Evolutionary conservation across 208 protist genomes (phyloP), one percentile per base, ranked within the genome.

Genomic region (Leishmania amazonensis): DNA sequence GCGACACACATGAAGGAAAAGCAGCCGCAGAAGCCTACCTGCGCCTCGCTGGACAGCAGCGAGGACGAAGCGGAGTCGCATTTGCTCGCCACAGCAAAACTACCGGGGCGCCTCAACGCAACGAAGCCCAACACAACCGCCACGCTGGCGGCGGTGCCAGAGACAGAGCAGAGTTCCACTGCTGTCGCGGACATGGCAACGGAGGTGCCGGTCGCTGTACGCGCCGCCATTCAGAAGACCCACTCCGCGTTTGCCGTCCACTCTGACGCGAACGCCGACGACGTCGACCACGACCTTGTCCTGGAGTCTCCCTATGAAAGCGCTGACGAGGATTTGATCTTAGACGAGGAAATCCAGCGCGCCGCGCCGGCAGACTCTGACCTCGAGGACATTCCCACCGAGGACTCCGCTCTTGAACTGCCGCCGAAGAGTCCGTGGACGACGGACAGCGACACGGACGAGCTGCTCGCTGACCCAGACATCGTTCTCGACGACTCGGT

Each of bases 1-100:
- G 81, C 88, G 71, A 80, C 78, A 35, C 80, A 85, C 47, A 81
- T 89, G 47, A 85, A 87, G 47, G 60, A 80, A 21, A 74, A 78
- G 42, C 58, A 75, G 67, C 79, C 85, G 21, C 58, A 60, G 57
- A 75, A 75, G 31, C 78, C 64, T 51, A 75, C 76, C 53, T 85
- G 42, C 35, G 78, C 58, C 47, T 45, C 38, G 8, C 78, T 79
- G 45, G 79, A 35, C 11, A 35, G 42, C 31, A 84, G 21, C 73
- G 51, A n/a, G 47, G 42, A 64, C 3, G 47, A 67, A 45, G 67
- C 57, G 31, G 42, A 8, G 11, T 24, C 5, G 19, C 15, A 13
- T 31, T 45, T 24, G 49, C 11, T 75, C 5, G 11, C 15, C 47
- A 13, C 4, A 9, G 71, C 3, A 38, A 24, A 54, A 47, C 11